Evolutionary conservation across 2,329 filamentous ascomycete species (phyloP), one percentile per base, ranked within the genome.

Genomic region (Daldinia sp.): DNA sequence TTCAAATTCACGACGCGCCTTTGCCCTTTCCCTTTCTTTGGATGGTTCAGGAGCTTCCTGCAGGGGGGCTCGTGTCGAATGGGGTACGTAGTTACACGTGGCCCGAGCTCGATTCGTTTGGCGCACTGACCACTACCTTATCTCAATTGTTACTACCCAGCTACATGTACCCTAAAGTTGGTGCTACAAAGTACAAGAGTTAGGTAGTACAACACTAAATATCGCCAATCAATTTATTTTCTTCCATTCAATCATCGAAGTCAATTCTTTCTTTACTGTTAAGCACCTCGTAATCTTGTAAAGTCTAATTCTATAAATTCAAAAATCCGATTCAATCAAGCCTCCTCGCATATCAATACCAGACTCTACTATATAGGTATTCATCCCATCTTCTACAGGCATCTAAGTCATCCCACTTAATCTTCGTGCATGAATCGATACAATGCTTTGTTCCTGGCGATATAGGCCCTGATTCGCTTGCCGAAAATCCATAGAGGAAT

Each of bases 401-500:
- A 33, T 3, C 51, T 15, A 26, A 26, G 15, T 13, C 1, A 10
- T 39, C 7, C 33, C 30, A 28, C 39, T 42, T 65, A 76, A 61
- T 75, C 74, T 57, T 76, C 75, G 44, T 76, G 73, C 75, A 77
- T 76, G 53, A 77, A 77, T 55, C 55, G 63, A 60, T 71, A 46
- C 54, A 77, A 55, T 2, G 59, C 28, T 62, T 80, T 66, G 59
- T 82, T 84, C 57, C 82, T 77, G 4, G 80, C 80, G 63, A 83
- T 84, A 67, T 76, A 81, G 35, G 79, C 79, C 50, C 84, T 78
- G 30, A 81, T 78, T 64, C 78, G 79, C 77, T 86, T 86, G 4
- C 84, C 84, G 70, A 77, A 85, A 6, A 86, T 78, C 82, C 83
- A 86, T 37, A 86, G 71, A 1, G 84, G 84, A 15, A 86, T 79